phyloP scores from a whole-genome alignment of 2,329 filamentous ascomycete species.

The Sarocladiaceae sp. region DNA sequence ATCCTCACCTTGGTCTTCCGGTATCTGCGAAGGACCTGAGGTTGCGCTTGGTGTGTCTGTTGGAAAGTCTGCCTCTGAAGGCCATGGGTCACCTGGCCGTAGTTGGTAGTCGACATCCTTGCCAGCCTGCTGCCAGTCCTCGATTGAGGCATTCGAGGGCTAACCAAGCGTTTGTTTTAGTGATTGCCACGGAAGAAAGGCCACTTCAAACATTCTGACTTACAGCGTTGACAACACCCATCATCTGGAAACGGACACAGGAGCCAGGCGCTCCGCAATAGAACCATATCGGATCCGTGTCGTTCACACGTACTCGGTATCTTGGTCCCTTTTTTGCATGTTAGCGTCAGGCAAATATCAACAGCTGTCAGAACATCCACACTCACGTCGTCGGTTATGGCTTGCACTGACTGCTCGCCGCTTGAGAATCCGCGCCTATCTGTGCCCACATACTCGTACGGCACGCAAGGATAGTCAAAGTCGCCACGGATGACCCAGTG shows the following conservation, averaged over 20 bases:
- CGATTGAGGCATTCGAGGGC: constrained; percentile 44
- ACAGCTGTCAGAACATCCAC: not conserved
- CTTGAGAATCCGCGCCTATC: constrained; percentile 48
- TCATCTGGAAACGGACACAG: constrained; percentile 61
- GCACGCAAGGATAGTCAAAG: constrained; percentile 55
- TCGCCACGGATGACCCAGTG: constrained; percentile 59
- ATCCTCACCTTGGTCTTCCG: constrained; percentile 6
- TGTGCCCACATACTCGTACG: constrained; percentile 46
- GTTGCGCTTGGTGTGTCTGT: not conserved
- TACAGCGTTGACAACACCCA: constrained; percentile 69
- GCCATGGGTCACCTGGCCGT: constrained; percentile 49
- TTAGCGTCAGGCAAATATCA: not conserved
- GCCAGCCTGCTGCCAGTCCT: constrained; percentile 40
- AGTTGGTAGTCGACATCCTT: constrained; percentile 44
- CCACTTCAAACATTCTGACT: constrained; percentile 13
- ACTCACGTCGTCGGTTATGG: constrained; percentile 39
- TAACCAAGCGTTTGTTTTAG: constrained; percentile 5
- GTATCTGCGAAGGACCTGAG: not conserved
- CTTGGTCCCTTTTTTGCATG: constrained; percentile 31
- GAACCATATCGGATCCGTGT: constrained; percentile 59
- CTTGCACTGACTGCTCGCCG: constrained; percentile 39
- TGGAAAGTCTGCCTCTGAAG: constrained; percentile 19
- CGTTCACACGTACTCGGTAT: constrained; percentile 44
- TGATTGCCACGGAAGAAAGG: not conserved
- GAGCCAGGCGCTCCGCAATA: constrained; percentile 64